These are phyloP conservation scores for Auxenochlorella protothecoides DNA, from an alignment of 139 green algal genomes.

Conservation along the genomic window DNA sequence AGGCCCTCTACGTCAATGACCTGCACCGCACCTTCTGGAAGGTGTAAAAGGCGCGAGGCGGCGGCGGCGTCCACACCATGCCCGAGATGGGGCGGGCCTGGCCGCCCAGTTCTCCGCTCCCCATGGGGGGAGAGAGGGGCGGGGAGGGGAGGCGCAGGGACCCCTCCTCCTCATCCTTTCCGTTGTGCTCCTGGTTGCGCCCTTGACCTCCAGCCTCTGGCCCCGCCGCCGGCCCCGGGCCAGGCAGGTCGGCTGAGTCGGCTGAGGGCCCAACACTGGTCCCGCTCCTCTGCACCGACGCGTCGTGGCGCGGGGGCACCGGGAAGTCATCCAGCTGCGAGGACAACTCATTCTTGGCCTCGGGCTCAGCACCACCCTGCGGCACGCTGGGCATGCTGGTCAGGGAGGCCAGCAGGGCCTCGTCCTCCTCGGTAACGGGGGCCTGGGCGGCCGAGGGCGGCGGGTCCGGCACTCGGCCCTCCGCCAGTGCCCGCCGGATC, in stretches of 20 bases:
- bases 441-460: slow-evolving; percentile 14
- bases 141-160: neutral
- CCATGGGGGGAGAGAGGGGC: neutral
- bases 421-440: slow-evolving; percentile 7
- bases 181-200: too few relatives aligned
- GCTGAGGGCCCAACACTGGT: neutral
- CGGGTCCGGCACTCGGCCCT: slow-evolving; percentile 53
- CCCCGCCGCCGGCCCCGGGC: too few relatives aligned
- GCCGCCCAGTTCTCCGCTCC: too few relatives aligned
- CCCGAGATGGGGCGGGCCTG: too few relatives aligned
- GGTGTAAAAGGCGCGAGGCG: slow-evolving; percentile 2
- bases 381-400: slow-evolving; percentile 5
- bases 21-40: slow-evolving; percentile 11
- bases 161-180: too few relatives aligned
- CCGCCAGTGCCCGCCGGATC: slow-evolving; percentile 68
- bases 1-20: too few relatives aligned
- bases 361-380: neutral
- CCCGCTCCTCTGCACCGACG: neutral
- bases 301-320: neutral
- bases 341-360: too few relatives aligned
- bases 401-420: slow-evolving; percentile 4
- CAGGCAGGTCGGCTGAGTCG: neutral
- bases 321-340: neutral
- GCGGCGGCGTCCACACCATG: slow-evolving; percentile 5
- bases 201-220: too few relatives aligned